phyloP scores from a whole-genome alignment of 2,329 filamentous ascomycete species.

The Pseudodiploospora longispora region DNA sequence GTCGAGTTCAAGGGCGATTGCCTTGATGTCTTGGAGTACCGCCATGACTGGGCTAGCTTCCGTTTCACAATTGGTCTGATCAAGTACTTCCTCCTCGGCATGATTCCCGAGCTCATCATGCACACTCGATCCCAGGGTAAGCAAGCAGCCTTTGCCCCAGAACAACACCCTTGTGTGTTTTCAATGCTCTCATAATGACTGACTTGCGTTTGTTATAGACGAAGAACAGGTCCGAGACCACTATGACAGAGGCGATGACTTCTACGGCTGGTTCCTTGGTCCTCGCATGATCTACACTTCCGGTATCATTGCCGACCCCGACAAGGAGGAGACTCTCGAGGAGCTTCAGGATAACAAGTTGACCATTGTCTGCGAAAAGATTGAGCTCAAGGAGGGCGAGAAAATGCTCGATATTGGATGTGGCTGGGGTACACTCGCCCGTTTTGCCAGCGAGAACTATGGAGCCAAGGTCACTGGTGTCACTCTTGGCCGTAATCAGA shows the following conservation, averaged over 20 bases:
- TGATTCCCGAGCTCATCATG: conserved; percentile 85
- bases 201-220: conserved; percentile 30
- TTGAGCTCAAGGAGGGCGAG: conserved; percentile 73
- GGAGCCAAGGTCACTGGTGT: conserved; percentile 80
- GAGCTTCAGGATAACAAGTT: conserved; percentile 98
- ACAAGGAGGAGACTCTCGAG: conserved; percentile 83
- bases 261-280: conserved; percentile 97
- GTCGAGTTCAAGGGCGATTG: conserved; percentile 93
- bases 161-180: neutral
- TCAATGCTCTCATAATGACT: conserved; percentile 6
- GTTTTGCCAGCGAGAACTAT: conserved; percentile 88
- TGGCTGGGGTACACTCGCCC: conserved; percentile 93
- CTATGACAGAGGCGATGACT: conserved; percentile 96
- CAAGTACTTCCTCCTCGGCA: conserved; percentile 79
- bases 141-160: neutral
- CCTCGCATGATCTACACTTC: conserved; percentile 99
- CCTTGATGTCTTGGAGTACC: conserved; percentile 83
- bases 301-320: conserved; percentile 82
- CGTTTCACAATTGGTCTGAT: conserved; percentile 79
- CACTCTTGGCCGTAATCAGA: conserved; percentile 93
- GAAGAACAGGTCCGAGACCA: conserved; percentile 97
- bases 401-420: conserved; percentile 89
- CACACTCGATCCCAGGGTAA: conserved; percentile 77
- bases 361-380: conserved; percentile 91
- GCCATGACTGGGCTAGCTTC: conserved; percentile 96